Evolutionary conservation across 805 yeast genomes (phyloP), one percentile per base, ranked within the genome.

Genomic region (Barnettozyma salicaria): DNA sequence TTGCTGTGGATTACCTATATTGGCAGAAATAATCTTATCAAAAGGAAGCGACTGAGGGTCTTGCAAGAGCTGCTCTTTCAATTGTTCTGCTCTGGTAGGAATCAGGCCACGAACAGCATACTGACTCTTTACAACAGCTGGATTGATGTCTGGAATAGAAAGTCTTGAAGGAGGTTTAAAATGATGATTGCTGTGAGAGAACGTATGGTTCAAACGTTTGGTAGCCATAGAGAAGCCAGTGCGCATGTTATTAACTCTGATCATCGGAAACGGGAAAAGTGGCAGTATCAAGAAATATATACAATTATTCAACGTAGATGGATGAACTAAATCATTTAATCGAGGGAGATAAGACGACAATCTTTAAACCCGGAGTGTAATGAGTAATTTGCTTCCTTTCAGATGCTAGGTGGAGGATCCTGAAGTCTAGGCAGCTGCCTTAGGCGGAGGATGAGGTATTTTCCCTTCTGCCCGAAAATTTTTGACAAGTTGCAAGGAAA

Each of bases 1-100:
- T 59, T 90, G 97, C 62, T 92, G 99, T 2, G 99, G 99, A 58
- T 92, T 92, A 21, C 99, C 99, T 45, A 92, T 92, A 58, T 92
- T 92, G 45, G 96, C 92, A 53, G 77, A 80, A 56, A 94, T 82
- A 51, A 92, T 84, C 42, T 73, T 65, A 29, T 72, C 63, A 56
- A 88, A 92, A 1, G 95, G 95, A 46, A 87, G 64, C 5, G 83
- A 75, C 14, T 66, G 24, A 19, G 83, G 79, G 27, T 74, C 67
- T 28, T 64, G 57, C 9, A 59, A 56, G 27, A 92, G 67, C 48
- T 75, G 72, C 8, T 61, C 63, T 41, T 79, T 70, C 41, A 92
- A 64, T 55, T 87, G 84, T 52, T 90, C 97, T 19, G 98, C 97
- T 48, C 87, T 76, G 44, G 81, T 75, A n/a, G 98, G 97, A 42